Conservation (phyloP, 163 green algal species). For the Prototheca cutis region DNA sequence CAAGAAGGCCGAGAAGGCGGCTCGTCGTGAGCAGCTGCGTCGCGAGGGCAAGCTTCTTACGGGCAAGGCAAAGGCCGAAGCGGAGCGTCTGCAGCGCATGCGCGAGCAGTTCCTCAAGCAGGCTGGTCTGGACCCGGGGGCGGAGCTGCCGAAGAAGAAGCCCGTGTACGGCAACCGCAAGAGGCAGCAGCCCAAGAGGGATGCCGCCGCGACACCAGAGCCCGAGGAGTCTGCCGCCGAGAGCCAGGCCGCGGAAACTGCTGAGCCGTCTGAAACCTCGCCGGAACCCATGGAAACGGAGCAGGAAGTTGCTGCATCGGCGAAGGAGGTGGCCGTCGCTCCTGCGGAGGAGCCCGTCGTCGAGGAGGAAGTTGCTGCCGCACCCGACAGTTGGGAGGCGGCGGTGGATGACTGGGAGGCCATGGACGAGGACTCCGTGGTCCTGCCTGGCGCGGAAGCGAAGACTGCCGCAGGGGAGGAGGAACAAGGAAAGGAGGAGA, state of each 20-base stretch:
- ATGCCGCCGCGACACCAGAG: too few species aligned
- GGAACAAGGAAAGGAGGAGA: too few species aligned
- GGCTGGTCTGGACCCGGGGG: slow-evolving; percentile 26
- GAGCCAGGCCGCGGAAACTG: too few species aligned
- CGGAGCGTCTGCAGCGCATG: slow-evolving; percentile 65
- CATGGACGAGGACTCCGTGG: slow-evolving; percentile 47
- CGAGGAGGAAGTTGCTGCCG: not conserved
- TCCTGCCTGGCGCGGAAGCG: slow-evolving; percentile 19
- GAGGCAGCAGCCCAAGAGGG: slow-evolving; percentile 45
- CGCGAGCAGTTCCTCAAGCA: slow-evolving; percentile 77
- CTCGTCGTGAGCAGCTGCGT: slow-evolving; percentile 66
- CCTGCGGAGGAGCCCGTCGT: not conserved
- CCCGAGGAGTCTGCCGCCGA: too few species aligned
- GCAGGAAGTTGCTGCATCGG: slow-evolving; percentile 12
- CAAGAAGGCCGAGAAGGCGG: slow-evolving; percentile 2
- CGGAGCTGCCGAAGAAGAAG: slow-evolving; percentile 52
- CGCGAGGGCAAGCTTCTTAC: slow-evolving; percentile 81
- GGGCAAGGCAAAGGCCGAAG: slow-evolving; percentile 83
- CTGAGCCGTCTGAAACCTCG: too few species aligned
- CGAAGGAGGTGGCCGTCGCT: slow-evolving; percentile 15
- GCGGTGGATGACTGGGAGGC: slow-evolving; percentile 71
- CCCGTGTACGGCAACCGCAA: slow-evolving; percentile 78
- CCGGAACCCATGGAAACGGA: too few species aligned
- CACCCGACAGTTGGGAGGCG: slow-evolving; percentile 50
- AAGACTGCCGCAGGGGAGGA: too few species aligned